phyloP scores from a whole-genome alignment of 768 basidiomycete genomes.

The Pleurotus ostreatus region DNA sequence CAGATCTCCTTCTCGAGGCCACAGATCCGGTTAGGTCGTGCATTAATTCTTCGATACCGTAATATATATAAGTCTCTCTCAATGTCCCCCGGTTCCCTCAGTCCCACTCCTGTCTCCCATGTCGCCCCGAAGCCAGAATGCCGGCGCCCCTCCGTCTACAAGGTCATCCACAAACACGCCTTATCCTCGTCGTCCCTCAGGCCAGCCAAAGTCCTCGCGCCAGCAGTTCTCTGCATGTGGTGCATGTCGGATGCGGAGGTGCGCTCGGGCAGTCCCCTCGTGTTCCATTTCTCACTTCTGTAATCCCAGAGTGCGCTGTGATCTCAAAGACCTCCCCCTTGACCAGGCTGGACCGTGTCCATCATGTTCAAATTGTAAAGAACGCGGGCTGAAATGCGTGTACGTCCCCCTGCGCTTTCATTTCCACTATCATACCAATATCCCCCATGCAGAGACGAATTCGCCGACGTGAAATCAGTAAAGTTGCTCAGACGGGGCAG shows the following conservation, averaged over 20 bases:
- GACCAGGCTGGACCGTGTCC: conserved; percentile 41
- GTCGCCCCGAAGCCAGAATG: conserved; percentile 50
- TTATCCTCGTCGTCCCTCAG: conserved; percentile 46
- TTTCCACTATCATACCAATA: background rate
- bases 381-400: conserved; percentile 92
- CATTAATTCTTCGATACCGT: conserved; percentile 26
- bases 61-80: conserved; percentile 25
- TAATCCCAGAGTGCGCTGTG: conserved; percentile 77
- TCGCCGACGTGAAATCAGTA: conserved; percentile 86
- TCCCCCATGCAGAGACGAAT: conserved; percentile 59
- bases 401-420: conserved; percentile 37
- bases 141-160: conserved; percentile 31
- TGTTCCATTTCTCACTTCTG: background rate
- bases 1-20: conserved; percentile 2
- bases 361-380: conserved; percentile 85
- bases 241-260: conserved; percentile 89
- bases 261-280: conserved; percentile 12
- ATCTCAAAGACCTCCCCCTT: conserved; percentile 79
- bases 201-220: conserved; percentile 71
- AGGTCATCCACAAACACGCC: conserved; percentile 20
- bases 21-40: conserved; percentile 7
- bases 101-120: conserved; percentile 32
- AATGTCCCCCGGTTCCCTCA: conserved; percentile 25
- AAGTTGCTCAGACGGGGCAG: conserved; percentile 79
- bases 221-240: conserved; percentile 94